phyloP scores from a whole-genome alignment of 352 stramenopile genomes.

The Poterioochromonas sp. region DNA sequence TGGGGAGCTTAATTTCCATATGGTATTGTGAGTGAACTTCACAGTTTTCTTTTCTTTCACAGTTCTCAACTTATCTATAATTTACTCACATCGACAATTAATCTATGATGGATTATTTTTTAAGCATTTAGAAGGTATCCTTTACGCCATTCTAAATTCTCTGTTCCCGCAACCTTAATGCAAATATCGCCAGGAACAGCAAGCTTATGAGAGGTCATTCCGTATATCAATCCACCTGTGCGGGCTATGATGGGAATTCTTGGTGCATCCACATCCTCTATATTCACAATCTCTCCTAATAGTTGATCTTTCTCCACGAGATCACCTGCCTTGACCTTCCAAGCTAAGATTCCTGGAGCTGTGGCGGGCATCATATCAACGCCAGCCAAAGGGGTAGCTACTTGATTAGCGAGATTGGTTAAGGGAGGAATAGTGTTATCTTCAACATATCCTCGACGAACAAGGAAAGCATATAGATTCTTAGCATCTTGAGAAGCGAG shows the following conservation, averaged over 20 bases:
- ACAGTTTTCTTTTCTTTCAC: too few relatives aligned
- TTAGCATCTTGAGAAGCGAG: not conserved
- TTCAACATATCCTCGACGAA: not conserved
- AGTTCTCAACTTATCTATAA: too few relatives aligned
- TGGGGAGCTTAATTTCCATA: too few relatives aligned
- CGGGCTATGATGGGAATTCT: not conserved
- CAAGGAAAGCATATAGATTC: not conserved
- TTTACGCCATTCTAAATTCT: not conserved
- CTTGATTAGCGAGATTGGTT: not conserved
- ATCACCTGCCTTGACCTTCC: slow-evolving; percentile 7
- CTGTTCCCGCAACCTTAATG: slow-evolving; percentile 17
- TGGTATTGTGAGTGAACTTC: too few relatives aligned
- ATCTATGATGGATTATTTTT: too few relatives aligned
- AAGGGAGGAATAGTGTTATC: not conserved
- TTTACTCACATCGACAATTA: too few relatives aligned
- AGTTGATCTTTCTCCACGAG: not conserved
- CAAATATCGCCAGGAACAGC: not conserved
- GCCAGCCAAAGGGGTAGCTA: not conserved
- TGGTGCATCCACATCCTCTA: slow-evolving; percentile 25
- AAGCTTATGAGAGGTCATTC: slow-evolving; percentile 4
- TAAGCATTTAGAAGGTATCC: slow-evolving; percentile 9
- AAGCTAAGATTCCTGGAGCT: slow-evolving; percentile 16
- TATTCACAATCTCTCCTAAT: slow-evolving; percentile 22
- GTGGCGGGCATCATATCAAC: slow-evolving; percentile 20
- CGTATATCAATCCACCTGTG: not conserved